Percentiles rank a stretch among this genome's conserved stretches.
These are phyloP conservation scores for Ceratocystis albifundus DNA, from an alignment of 2,329 filamentous ascomycete species.

Conservation along the genomic window DNA sequence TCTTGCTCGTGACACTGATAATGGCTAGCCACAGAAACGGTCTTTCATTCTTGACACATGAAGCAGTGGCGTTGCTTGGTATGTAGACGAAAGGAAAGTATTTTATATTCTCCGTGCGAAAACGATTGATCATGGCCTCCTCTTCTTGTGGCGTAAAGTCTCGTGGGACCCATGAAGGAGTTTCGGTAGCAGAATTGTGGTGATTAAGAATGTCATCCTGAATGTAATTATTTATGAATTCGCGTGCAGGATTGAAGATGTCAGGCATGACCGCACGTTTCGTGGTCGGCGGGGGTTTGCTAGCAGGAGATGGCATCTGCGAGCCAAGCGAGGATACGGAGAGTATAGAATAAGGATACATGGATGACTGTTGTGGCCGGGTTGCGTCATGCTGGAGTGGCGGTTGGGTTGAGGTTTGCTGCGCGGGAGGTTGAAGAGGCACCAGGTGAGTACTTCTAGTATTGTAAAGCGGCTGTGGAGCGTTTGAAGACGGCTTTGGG, in stretches of 20 bases:
- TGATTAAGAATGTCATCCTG: slow-evolving; percentile 2
- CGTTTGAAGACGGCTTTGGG: neutral
- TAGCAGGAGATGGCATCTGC: slow-evolving; percentile 14
- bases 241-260: slow-evolving; percentile 21
- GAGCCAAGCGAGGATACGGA: slow-evolving; percentile 8
- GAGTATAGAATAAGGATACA: neutral
- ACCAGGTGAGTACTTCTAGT: neutral
- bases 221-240: slow-evolving; percentile 18
- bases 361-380: neutral
- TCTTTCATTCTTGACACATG: slow-evolving; percentile 28
- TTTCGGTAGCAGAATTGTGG: neutral
- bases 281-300: neutral
- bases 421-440: neutral
- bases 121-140: slow-evolving; percentile 21
- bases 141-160: slow-evolving; percentile 13
- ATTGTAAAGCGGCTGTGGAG: neutral
- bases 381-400: neutral
- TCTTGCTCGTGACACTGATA: slow-evolving; percentile 29
- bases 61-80: slow-evolving; percentile 23
- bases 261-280: slow-evolving; percentile 20
- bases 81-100: slow-evolving; percentile 29
- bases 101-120: slow-evolving; percentile 26
- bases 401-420: slow-evolving; percentile 1
- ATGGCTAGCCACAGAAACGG: slow-evolving; percentile 34
- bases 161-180: slow-evolving; percentile 16